Evolutionary conservation across 148 eudicot genomes (phyloP).

Genomic region (Vaccinium macrocarpon): DNA sequence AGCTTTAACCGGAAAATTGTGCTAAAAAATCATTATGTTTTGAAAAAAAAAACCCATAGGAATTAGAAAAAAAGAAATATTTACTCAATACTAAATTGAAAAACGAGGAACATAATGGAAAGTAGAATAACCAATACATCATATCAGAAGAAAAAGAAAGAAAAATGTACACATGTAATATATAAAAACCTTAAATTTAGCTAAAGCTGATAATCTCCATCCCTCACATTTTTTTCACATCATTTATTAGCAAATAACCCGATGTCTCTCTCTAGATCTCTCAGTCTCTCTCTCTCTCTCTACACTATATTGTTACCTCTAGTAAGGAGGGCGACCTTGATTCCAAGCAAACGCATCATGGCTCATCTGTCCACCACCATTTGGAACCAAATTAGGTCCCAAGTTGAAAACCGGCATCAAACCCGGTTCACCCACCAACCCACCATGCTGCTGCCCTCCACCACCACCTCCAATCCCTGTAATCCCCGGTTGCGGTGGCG

Average conservation of each 20-base stretch:
- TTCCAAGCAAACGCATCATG: slow-evolving; percentile 40
- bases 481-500: slow-evolving; percentile 15
- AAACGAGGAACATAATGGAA: neutral
- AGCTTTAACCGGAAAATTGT: neutral
- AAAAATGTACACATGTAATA: neutral
- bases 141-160: too few relatives aligned
- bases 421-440: slow-evolving; percentile 21
- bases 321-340: slow-evolving; percentile 36
- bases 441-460: slow-evolving; percentile 22
- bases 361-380: slow-evolving; percentile 38
- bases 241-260: neutral
- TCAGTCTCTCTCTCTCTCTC: neutral
- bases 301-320: slow-evolving; percentile 12
- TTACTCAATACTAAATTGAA: neutral
- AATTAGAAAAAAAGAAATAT: neutral
- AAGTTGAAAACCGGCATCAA: slow-evolving; percentile 27
- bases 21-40: neutral
- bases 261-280: neutral
- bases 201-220: neutral
- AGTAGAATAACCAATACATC: neutral
- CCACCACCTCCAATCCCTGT: slow-evolving; percentile 18
- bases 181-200: slow-evolving; percentile 8
- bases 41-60: neutral
- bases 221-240: neutral
- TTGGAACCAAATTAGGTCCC: slow-evolving; percentile 29